Evolutionary conservation across 495 filamentous ascomycete species (phyloP), one percentile per base, ranked within the genome.

Genomic region (Neurospora sp.): DNA sequence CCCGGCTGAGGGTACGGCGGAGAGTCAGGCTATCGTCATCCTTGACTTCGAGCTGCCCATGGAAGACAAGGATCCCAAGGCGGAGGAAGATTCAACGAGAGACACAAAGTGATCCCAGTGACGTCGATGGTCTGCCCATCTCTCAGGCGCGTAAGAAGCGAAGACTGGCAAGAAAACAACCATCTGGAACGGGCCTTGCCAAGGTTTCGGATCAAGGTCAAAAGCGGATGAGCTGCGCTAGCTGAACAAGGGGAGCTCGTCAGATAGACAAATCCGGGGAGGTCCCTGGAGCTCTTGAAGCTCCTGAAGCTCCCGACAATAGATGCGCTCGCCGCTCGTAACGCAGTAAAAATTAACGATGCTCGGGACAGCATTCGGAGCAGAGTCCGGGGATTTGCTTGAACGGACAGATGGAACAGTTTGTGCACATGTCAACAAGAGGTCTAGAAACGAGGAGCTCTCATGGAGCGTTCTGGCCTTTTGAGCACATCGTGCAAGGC

Each of bases 11-110:
- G 71, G 69, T 23, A 76, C 54, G 62, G 8, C 70, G 39, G 62
- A 73, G 7, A 72, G 69, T 49, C 78, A 71, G 35, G 72, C 80
- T 31, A 77, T 83, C 14, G 78, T 74, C 0, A 80, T 85, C 40
- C 60, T 85, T 41, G 83, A 84, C 74, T 84, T 85, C 71, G 74
- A 79, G 70, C 71, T 84, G 12, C 12, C 27, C 27, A 18, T 66
- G 27, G 27, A 66, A 37, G 54, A 66, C 27, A 66, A 35, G 54
- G 54, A 35, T 66, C 54, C 54, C 54, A 66, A 66, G 27, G 27
- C 31, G 54, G 27, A 37, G 2, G 27, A 9, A 66, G 54, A 66
- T 18, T 66, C 54, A 0, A 18, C 1, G 14, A 66, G 54, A 35
- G 27, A 66, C 54, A 66, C 6, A 0, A 0, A 35, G 27, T 35